Evolutionary conservation across 768 basidiomycete genomes (phyloP).

Genomic region (Hygrocybe coccinea): DNA sequence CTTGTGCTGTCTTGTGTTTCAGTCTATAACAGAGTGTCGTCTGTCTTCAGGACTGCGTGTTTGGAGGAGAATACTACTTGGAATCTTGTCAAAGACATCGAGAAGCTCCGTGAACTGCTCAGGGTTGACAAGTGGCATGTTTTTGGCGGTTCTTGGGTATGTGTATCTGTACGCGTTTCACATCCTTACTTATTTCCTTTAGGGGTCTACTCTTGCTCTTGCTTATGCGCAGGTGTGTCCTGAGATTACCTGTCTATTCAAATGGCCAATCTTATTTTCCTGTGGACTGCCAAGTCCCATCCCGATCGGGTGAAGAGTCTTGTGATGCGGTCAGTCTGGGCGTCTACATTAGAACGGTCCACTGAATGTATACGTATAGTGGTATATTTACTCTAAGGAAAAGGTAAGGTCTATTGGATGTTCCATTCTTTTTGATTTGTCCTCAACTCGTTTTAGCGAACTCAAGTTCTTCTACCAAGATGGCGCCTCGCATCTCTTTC

Average conservation of each 20-base stretch:
- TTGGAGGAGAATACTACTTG: slow-evolving; percentile 89
- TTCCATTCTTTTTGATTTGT: neutral
- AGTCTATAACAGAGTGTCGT: slow-evolving; percentile 1
- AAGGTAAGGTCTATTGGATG: slow-evolving; percentile 40
- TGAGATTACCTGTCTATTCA: neutral
- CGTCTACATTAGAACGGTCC: neutral
- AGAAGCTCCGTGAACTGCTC: slow-evolving; percentile 72
- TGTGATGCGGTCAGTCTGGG: slow-evolving; percentile 55
- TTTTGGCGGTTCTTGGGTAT: slow-evolving; percentile 90
- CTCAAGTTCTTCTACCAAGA: slow-evolving; percentile 91
- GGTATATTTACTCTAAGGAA: slow-evolving; percentile 87
- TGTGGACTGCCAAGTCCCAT: slow-evolving; percentile 52
- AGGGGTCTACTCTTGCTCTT: slow-evolving; percentile 84
- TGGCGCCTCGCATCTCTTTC: slow-evolving; percentile 76
- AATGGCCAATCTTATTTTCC: neutral
- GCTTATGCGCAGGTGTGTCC: slow-evolving; percentile 72
- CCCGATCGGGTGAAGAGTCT: slow-evolving; percentile 77
- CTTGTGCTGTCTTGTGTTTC: neutral
- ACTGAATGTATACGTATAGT: slow-evolving; percentile 30
- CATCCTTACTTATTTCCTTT: neutral
- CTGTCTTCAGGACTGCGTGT: slow-evolving; percentile 52
- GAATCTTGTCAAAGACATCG: slow-evolving; percentile 89
- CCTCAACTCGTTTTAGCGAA: slow-evolving; percentile 43
- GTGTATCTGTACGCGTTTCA: slow-evolving; percentile 12
- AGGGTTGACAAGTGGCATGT: slow-evolving; percentile 86